Evolutionary conservation across 768 basidiomycete genomes (phyloP), one percentile per base, ranked within the genome.

Genomic region (Boletales sp.): DNA sequence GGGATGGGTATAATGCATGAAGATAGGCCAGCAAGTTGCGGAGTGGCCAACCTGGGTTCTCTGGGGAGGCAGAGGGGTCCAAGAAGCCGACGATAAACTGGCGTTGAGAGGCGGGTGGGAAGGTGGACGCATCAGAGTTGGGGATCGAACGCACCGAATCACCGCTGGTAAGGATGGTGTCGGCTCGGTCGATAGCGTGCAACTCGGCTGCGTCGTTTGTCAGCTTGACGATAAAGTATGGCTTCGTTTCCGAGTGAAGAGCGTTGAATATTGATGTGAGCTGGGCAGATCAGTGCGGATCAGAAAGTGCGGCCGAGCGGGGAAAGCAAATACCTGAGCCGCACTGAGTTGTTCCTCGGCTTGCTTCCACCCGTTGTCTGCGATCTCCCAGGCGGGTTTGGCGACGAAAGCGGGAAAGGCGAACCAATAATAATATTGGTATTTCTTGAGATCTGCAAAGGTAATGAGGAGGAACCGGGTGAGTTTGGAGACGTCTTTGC

Each of bases 381-480:
- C 72, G 57, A 90, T 84, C 72, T 90, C 86, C 94, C 94, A 97
- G 6, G 87, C 82, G 8, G 96, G 94, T 57, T 90, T 92, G 18
- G 89, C 75, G 0, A 86, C 85, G 56, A 97, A 85, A 0, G 94
- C 92, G 2, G 96, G 95, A 67, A 97, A 96, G 0, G 90, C 88
- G 62, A 97, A 97, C 96, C 95, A 99, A 70, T 97, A 97, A 62
- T 86, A 94, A 65, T 93, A 98, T 57, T 86, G 87, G 75, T 96
- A 97, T 68, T 94, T 97, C 78, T 98, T 99, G 58, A 99, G 83
- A 69, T 99, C 96, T 1, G 96, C 91, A 59, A 85, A 98, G 0
- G 94, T 93, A 59, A 99, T 87, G 44, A 96, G 74, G 18, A 98
- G 75, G 72, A 97, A 97, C 5, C 79, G 79, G 48, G 79, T 88